phyloP scores from a whole-genome alignment of 192 early-diverging fungal genomes.

The Gamsiella multidivaricata region DNA sequence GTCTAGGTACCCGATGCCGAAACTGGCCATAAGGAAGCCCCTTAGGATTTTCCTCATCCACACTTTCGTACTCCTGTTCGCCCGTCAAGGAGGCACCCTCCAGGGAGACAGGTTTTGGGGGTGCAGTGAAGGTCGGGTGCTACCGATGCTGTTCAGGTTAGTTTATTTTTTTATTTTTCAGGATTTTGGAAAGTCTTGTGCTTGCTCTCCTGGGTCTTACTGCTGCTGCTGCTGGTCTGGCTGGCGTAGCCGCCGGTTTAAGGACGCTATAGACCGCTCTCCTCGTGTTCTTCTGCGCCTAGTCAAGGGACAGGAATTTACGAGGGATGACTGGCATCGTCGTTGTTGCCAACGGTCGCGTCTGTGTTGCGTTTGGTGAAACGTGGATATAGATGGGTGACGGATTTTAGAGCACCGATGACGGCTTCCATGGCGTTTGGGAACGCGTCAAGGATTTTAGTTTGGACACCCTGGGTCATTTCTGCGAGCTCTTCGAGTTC shows the following conservation, averaged over 20 bases:
- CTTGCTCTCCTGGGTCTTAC: not conserved
- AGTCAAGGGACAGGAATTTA: too few species aligned
- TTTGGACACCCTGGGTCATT: too few species aligned
- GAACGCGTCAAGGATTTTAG: too few species aligned
- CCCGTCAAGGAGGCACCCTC: constrained; percentile 3
- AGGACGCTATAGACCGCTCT: too few species aligned
- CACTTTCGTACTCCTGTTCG: constrained; percentile 1
- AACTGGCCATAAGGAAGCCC: not conserved
- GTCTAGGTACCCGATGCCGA: not conserved
- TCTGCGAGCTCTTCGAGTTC: not conserved
- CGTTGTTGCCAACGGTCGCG: too few species aligned
- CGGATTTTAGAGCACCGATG: too few species aligned
- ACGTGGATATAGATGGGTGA: too few species aligned
- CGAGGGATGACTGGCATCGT: too few species aligned
- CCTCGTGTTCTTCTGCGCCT: too few species aligned
- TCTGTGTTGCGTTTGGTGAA: too few species aligned
- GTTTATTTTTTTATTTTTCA: not conserved
- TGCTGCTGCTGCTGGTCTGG: not conserved
- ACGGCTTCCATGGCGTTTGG: too few species aligned
- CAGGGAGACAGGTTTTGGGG: constrained; percentile 18
- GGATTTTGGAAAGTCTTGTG: not conserved
- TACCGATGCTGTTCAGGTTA: constrained; percentile 18
- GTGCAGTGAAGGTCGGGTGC: constrained; percentile 34
- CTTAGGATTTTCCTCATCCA: not conserved
- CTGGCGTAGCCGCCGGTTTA: too few species aligned